Percentiles rank a stretch among this genome's conserved stretches.
Evolutionary conservation across 352 stramenopile species (phyloP).

Genomic region (Phytopythium mirpurense): DNA sequence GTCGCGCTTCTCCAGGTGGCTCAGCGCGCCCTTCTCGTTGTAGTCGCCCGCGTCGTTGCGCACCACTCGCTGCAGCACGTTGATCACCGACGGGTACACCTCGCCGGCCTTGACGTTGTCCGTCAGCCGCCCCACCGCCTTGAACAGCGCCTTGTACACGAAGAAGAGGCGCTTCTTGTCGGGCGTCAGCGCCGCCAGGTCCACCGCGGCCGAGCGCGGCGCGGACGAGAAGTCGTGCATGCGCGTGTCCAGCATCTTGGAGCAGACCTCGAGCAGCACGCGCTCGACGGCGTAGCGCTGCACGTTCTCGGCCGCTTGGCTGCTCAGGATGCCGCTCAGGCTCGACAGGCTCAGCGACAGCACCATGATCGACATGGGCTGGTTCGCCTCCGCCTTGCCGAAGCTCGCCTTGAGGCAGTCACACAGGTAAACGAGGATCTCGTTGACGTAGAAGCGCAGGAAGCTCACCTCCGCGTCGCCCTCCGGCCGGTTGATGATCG

Average conservation of each 20-base stretch:
- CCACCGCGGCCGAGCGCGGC: constrained; percentile 29
- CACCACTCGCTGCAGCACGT: constrained; percentile 74
- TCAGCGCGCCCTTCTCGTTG: constrained; percentile 59
- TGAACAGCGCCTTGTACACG: constrained; percentile 68
- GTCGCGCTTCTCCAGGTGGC: constrained; percentile 71
- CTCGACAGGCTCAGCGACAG: constrained; percentile 70
- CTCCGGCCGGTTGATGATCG: constrained; percentile 56
- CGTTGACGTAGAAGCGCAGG: constrained; percentile 70
- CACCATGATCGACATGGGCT: constrained; percentile 62
- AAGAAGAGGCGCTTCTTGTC: constrained; percentile 60
- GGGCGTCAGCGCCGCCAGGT: constrained; percentile 30
- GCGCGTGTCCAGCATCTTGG: constrained; percentile 66
- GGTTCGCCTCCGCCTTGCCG: constrained; percentile 46
- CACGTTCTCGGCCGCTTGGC: constrained; percentile 47
- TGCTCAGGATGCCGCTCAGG: constrained; percentile 57
- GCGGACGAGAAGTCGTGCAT: constrained; percentile 53
- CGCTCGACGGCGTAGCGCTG: constrained; percentile 75
- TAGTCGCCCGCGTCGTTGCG: constrained; percentile 78
- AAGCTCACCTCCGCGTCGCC: constrained; percentile 60
- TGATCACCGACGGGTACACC: constrained; percentile 74
- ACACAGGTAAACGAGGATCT: constrained; percentile 69
- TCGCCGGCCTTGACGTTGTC: constrained; percentile 59
- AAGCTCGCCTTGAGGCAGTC: constrained; percentile 75
- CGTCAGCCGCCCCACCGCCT: constrained; percentile 47
- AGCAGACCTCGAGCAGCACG: constrained; percentile 67